phyloP scores from a whole-genome alignment of 1,139 yeast species.

The Magnusiomyces fungicola region DNA sequence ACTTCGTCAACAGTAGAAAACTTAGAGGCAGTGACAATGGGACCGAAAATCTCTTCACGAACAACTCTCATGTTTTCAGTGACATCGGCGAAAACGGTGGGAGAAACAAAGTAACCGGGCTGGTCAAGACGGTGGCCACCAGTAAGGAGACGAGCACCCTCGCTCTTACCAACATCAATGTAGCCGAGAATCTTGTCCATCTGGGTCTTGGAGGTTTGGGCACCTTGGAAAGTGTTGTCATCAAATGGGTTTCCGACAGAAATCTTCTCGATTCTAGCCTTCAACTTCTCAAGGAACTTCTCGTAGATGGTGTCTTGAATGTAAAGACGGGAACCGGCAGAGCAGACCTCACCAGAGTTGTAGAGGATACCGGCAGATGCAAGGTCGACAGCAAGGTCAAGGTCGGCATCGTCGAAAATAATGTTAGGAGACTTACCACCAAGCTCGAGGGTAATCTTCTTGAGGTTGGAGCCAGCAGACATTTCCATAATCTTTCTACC shows the following conservation, averaged over 20 bases:
- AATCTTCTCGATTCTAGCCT: slow-evolving; percentile 38
- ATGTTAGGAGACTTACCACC: slow-evolving; percentile 86
- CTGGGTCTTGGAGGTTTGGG: slow-evolving; percentile 62
- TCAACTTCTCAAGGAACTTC: slow-evolving; percentile 48
- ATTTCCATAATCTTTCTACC: slow-evolving; percentile 67
- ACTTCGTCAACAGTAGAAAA: slow-evolving; percentile 70
- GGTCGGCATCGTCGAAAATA: slow-evolving; percentile 65
- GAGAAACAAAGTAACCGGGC: slow-evolving; percentile 67
- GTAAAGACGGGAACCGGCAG: slow-evolving; percentile 78
- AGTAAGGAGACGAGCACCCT: slow-evolving; percentile 58
- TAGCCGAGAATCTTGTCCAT: slow-evolving; percentile 56
- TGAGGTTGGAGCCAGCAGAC: slow-evolving; percentile 44
- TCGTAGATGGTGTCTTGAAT: slow-evolving; percentile 74
- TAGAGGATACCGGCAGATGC: slow-evolving; percentile 58
- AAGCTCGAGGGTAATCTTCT: slow-evolving; percentile 68
- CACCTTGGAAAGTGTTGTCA: slow-evolving; percentile 53
- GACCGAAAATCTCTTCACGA: slow-evolving; percentile 81
- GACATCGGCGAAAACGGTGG: slow-evolving; percentile 72
- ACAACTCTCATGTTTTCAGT: slow-evolving; percentile 58
- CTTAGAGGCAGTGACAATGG: slow-evolving; percentile 73
- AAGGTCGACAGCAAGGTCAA: slow-evolving; percentile 55
- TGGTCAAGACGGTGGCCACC: slow-evolving; percentile 44
- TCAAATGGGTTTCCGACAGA: slow-evolving; percentile 40
- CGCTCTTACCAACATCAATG: slow-evolving; percentile 54
- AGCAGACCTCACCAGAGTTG: slow-evolving; percentile 86